phyloP scores from a whole-genome alignment of 768 basidiomycete genomes.

The Crucibulum laeve region DNA sequence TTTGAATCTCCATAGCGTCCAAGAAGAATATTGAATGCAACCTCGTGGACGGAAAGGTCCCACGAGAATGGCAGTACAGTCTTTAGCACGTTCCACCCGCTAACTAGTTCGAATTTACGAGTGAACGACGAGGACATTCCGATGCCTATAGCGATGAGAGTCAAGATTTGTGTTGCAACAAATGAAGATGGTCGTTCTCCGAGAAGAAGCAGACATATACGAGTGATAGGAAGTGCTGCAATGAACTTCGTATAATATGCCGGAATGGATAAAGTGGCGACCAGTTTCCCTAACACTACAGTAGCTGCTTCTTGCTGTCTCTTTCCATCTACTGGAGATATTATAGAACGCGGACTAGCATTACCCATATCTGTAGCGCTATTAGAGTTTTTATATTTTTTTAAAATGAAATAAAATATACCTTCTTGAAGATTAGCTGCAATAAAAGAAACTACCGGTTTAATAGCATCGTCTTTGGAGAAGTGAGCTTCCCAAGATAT shows the following conservation, averaged over 20 bases:
- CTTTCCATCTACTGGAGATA: conserved; percentile 49
- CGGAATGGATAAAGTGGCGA: conserved; percentile 55
- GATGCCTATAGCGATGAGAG: conserved; percentile 54
- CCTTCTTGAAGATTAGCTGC: conserved; percentile 75
- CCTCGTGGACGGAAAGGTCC: conserved; percentile 62
- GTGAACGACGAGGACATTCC: conserved; percentile 57
- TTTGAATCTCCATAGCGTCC: conserved; percentile 29
- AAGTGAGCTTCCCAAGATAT: conserved; percentile 63
- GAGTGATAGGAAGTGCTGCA: conserved; percentile 68
- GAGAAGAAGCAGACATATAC: conserved; percentile 75
- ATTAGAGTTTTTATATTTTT: conserved; percentile 7
- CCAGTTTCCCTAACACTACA: conserved; percentile 60
- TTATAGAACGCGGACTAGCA: conserved; percentile 44
- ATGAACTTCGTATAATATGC: conserved; percentile 67
- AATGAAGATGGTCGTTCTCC: conserved; percentile 66
- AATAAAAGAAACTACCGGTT: conserved; percentile 82
- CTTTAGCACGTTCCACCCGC: conserved; percentile 78
- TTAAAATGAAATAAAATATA: conserved; percentile 21
- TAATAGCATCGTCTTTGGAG: conserved; percentile 70
- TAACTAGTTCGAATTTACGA: conserved; percentile 79
- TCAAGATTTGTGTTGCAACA: conserved; percentile 56
- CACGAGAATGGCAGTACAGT: conserved; percentile 64
- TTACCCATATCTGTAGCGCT: conserved; percentile 5
- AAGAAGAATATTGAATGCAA: conserved; percentile 66
- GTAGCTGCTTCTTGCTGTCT: conserved; percentile 58